A percentile compares a stretch with the other conserved stretches of the same genome.
These are phyloP conservation scores for Mortierella sp. DNA, from an alignment of 371 early-diverging fungal species.

Conservation along the genomic window DNA sequence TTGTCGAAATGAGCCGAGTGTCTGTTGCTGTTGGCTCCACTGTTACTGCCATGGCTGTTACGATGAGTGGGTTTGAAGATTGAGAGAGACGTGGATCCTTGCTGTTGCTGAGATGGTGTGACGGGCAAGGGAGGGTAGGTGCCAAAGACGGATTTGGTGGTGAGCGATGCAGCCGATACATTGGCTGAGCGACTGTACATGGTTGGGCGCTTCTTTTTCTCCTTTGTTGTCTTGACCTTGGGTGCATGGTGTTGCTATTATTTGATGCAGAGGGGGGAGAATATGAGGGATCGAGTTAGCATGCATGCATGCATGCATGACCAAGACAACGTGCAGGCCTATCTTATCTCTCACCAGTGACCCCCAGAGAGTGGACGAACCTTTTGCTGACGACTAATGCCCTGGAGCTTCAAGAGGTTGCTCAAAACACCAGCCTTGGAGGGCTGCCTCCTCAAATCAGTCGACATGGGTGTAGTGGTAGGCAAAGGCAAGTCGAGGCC, in stretches of 20 bases:
- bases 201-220: constrained; percentile 30
- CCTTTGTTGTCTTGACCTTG: constrained; percentile 25
- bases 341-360: neutral
- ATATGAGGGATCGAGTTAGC: neutral
- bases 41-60: neutral
- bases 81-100: constrained; percentile 14
- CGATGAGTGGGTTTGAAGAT: constrained; percentile 30
- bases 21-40: constrained; percentile 2
- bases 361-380: constrained; percentile 4
- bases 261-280: neutral
- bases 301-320: neutral
- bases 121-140: constrained; percentile 44
- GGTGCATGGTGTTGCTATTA: constrained; percentile 3
- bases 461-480: neutral
- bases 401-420: constrained; percentile 62
- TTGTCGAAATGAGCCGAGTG: constrained; percentile 41
- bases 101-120: neutral
- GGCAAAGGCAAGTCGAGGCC: neutral
- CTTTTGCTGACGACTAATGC: constrained; percentile 29
- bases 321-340: neutral
- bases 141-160: constrained; percentile 31
- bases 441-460: constrained; percentile 47
- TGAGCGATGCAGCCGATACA: constrained; percentile 34
- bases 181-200: constrained; percentile 46
- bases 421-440: constrained; percentile 64